Conservation (phyloP, 768 basidiomycete genomes). For the Lentinula raphanica region DNA sequence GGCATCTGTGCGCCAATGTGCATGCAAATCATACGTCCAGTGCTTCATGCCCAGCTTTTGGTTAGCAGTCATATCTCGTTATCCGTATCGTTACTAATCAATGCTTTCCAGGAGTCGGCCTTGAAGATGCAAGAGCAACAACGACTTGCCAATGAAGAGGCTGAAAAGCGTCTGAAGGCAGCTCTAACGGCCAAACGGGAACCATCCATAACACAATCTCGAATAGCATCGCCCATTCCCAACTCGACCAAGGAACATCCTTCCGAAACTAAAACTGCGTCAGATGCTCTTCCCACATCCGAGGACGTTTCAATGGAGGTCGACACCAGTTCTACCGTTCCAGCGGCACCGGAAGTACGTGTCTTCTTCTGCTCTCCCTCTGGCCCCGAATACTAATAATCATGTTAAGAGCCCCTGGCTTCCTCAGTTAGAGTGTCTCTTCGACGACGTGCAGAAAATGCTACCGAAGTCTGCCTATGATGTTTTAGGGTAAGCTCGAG, state of each 20-base stretch:
- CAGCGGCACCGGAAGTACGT: conserved; percentile 35
- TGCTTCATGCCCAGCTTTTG: conserved; percentile 57
- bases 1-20: conserved; percentile 82
- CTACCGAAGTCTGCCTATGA: conserved; percentile 61
- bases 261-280: conserved; percentile 19
- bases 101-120: conserved; percentile 46
- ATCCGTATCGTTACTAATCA: neutral
- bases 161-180: conserved; percentile 77
- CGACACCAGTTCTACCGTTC: conserved; percentile 29
- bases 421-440: conserved; percentile 63
- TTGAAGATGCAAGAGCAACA: conserved; percentile 66
- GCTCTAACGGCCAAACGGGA: conserved; percentile 75
- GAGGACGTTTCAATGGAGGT: conserved; percentile 53
- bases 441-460: conserved; percentile 70
- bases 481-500: conserved; percentile 60
- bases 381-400: neutral
- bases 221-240: conserved; percentile 59
- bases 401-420: conserved; percentile 73
- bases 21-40: conserved; percentile 91
- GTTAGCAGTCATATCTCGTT: conserved; percentile 31
- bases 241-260: conserved; percentile 21
- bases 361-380: neutral
- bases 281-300: conserved; percentile 20
- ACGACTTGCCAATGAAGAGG: conserved; percentile 61
- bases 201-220: conserved; percentile 48